Percentiles rank a stretch among this genome's conserved stretches.
These are phyloP conservation scores for Macadamia tetraphylla DNA, from an alignment of 164 flowering plant genomes.

Conservation along the genomic window DNA sequence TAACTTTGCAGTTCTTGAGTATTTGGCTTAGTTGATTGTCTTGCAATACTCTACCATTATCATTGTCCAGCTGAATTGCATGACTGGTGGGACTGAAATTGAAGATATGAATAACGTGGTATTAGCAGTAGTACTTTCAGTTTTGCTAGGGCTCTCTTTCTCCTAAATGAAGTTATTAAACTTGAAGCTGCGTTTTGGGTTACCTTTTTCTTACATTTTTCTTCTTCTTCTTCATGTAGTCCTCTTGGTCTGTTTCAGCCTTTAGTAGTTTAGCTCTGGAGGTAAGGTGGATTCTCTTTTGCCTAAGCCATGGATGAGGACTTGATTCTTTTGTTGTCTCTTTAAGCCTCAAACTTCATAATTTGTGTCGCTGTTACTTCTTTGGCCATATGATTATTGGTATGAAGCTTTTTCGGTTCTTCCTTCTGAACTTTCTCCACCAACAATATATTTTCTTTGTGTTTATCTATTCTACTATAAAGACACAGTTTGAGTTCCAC, in stretches of 20 bases:
- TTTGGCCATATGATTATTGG: too few relatives aligned
- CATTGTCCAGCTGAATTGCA: neutral
- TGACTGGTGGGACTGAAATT: neutral
- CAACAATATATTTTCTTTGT: too few relatives aligned
- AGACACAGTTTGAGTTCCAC: too few relatives aligned
- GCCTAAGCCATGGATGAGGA: neutral
- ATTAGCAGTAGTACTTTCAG: neutral
- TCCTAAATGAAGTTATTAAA: neutral
- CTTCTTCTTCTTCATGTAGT: neutral
- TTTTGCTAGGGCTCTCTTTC: neutral
- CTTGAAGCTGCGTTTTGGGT: neutral
- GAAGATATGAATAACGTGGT: neutral
- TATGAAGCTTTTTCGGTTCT: neutral
- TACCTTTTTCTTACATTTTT: neutral
- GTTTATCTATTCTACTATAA: too few relatives aligned
- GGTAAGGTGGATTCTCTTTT: too few relatives aligned
- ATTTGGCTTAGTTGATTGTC: neutral
- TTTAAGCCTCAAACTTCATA: neutral
- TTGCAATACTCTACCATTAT: neutral
- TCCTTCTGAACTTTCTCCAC: too few relatives aligned
- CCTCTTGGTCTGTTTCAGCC: neutral
- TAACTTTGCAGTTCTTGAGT: too few relatives aligned
- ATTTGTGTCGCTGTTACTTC: too few relatives aligned
- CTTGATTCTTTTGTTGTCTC: neutral
- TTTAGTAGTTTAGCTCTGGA: neutral